phyloP scores from a whole-genome alignment of 2,329 filamentous ascomycete species.

The Westerdykella ornata region DNA sequence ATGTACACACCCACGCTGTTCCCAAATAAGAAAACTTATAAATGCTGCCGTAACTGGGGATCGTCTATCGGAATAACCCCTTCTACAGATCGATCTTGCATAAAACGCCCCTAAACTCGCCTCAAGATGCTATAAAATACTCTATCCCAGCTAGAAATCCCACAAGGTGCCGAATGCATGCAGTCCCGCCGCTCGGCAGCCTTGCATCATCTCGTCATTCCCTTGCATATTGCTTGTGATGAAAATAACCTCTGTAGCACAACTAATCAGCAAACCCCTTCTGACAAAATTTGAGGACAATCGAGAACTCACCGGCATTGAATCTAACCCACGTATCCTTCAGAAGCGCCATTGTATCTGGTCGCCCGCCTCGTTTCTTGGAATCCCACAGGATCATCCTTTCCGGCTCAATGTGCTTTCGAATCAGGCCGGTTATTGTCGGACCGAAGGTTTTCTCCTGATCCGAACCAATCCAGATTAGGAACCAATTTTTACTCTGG shows the following conservation, averaged over 20 bases:
- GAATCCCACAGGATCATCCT: constrained; percentile 35
- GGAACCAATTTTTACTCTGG: constrained; percentile 31
- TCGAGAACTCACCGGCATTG: constrained; percentile 9
- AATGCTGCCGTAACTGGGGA: too few relatives aligned
- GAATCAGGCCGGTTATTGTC: constrained; percentile 28
- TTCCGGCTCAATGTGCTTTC: constrained; percentile 30
- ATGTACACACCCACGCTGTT: too few relatives aligned
- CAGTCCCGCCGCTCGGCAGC: constrained; percentile 22
- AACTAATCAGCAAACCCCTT: too few relatives aligned
- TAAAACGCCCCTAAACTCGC: too few relatives aligned
- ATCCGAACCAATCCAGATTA: constrained; percentile 35
- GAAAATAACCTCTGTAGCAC: constrained; percentile 26
- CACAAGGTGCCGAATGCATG: constrained; percentile 33
- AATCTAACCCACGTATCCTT: constrained; percentile 31
- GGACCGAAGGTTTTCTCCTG: constrained; percentile 33
- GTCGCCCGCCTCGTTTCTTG: constrained; percentile 31
- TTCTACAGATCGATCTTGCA: too few relatives aligned
- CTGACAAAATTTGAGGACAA: too few relatives aligned
- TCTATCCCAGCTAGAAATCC: constrained; percentile 20
- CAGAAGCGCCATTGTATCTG: constrained; percentile 28
- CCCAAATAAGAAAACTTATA: too few relatives aligned
- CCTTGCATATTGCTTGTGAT: constrained; percentile 33
- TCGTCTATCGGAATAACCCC: too few relatives aligned
- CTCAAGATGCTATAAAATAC: not conserved
- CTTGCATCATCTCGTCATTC: constrained; percentile 36